These are phyloP conservation scores for Arthrobotrys sinensis DNA, from an alignment of 2,329 filamentous ascomycete genomes.

Conservation along the genomic window DNA sequence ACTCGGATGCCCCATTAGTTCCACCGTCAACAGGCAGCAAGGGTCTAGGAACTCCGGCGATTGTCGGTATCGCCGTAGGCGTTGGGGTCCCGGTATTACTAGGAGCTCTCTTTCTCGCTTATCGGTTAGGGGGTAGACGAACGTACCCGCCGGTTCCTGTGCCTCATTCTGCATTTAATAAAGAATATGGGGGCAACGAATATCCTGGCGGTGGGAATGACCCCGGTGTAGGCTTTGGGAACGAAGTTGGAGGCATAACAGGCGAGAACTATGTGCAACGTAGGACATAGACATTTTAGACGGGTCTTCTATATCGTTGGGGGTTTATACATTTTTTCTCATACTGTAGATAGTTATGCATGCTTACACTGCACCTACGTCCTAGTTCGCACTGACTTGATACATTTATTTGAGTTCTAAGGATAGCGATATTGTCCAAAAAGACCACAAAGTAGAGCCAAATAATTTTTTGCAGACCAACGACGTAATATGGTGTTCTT, in stretches of 20 bases:
- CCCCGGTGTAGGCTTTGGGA: slow-evolving; percentile 14
- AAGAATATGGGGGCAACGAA: slow-evolving; percentile 15
- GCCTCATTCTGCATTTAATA: slow-evolving; percentile 7
- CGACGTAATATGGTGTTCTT: too few relatives aligned
- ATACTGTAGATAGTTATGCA: too few relatives aligned
- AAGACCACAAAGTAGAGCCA: too few relatives aligned
- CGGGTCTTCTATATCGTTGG: background rate
- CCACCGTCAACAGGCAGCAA: background rate
- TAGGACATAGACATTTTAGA: background rate
- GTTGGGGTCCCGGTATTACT: slow-evolving; percentile 8
- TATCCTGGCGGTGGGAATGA: slow-evolving; percentile 8
- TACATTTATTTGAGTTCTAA: too few relatives aligned
- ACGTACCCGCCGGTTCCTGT: background rate
- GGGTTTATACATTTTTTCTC: too few relatives aligned
- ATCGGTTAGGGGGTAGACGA: slow-evolving; percentile 1
- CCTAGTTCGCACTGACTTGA: too few relatives aligned
- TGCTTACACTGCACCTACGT: too few relatives aligned
- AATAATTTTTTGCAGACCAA: too few relatives aligned
- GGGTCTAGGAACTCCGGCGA: background rate
- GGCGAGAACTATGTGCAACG: background rate
- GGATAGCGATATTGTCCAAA: too few relatives aligned
- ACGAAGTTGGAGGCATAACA: slow-evolving; percentile 7
- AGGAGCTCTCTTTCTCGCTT: background rate
- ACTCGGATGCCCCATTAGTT: background rate
- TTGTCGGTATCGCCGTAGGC: slow-evolving; percentile 8